Evolutionary conservation across 257 asterid genomes (phyloP).

Genomic region (Paulownia fortunei): DNA sequence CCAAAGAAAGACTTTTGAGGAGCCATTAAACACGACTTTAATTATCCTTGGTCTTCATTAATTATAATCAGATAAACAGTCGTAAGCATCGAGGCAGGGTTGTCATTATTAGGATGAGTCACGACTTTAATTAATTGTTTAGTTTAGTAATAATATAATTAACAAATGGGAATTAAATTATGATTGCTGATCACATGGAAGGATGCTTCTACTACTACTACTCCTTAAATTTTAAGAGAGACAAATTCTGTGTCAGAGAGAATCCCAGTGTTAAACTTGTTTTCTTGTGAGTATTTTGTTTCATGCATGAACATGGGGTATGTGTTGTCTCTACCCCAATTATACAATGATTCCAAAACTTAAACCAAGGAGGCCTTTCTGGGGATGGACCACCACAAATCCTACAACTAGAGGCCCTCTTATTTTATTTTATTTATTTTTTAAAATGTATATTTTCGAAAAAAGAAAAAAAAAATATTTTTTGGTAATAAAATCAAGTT

Average conservation of each 20-base stretch:
- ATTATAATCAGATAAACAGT: slow-evolving; percentile 21
- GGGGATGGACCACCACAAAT: slow-evolving; percentile 46
- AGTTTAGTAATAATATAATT: neutral
- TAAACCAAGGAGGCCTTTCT: neutral
- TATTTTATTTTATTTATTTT: neutral
- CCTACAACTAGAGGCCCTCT: neutral
- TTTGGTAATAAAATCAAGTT: neutral
- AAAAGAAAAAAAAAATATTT: no score
- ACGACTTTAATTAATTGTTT: slow-evolving; percentile 21
- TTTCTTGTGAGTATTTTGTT: slow-evolving; percentile 45
- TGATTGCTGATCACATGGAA: slow-evolving; percentile 54
- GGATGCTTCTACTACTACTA: slow-evolving; percentile 47
- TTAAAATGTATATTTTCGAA: neutral
- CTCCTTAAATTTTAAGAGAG: slow-evolving; percentile 33
- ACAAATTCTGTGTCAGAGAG: slow-evolving; percentile 65
- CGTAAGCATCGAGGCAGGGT: slow-evolving; percentile 46
- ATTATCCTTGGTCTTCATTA: neutral
- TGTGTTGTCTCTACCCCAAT: slow-evolving; percentile 48
- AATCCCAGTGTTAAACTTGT: slow-evolving; percentile 58
- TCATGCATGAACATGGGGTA: slow-evolving; percentile 52
- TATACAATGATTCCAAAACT: slow-evolving; percentile 31
- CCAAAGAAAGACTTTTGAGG: slow-evolving; percentile 35
- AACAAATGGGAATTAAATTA: slow-evolving; percentile 41
- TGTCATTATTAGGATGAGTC: slow-evolving; percentile 46
- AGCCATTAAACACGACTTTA: slow-evolving; percentile 35